Evolutionary conservation across 2,329 filamentous ascomycete species (phyloP), one percentile per base, ranked within the genome.

Genomic region (Claviceps citrina): DNA sequence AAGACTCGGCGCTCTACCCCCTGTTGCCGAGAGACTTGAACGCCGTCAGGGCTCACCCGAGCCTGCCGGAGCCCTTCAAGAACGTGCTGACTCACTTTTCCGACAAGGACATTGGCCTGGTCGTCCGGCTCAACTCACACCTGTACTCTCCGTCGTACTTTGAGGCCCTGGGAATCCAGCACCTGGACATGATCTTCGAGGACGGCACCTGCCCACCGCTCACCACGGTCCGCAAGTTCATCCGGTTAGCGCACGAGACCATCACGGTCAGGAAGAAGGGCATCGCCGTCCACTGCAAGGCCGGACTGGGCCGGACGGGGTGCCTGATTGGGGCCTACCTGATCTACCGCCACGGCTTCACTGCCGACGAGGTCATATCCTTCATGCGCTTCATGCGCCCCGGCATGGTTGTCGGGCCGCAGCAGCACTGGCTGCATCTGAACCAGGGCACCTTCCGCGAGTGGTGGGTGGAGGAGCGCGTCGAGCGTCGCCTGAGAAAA

Each of bases 381-480:
- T 98, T 87, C 61, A 96, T 98, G 89, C 80, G 89, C 45, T 98
- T 98, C 65, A 96, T 96, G 89, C 76, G 89, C 43, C 91, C 91
- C 0, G 91, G 91, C 39, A 98, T 98, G 91, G 91, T 98, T 6
- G 91, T 98, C 39, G 91, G 91, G 1, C 91, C 91, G 30, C 91
- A 98, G 58, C 91, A 98, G 63, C 91, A 98, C 63, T 98, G 91
- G 91, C 73, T 98, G 40, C 91, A 98, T 57, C 73, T 98, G 46
- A 95, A 98, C 65, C 91, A 98, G 62, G 83, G 83, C 27, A 80
- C 83, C 27, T 98, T 98, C 76, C 77, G 91, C n/a, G 86, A 96
- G 62, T 98, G 91, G 91, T 96, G 87, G 84, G 73, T 91, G 53
- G 85, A 86, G 63, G 83, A 89, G 64, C 83, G 86, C 54, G 65